A percentile compares a stretch with the other conserved stretches of the same genome.
These are phyloP conservation scores for Ottelia alismoides DNA, from an alignment of 106 monocot species.

Conservation along the genomic window DNA sequence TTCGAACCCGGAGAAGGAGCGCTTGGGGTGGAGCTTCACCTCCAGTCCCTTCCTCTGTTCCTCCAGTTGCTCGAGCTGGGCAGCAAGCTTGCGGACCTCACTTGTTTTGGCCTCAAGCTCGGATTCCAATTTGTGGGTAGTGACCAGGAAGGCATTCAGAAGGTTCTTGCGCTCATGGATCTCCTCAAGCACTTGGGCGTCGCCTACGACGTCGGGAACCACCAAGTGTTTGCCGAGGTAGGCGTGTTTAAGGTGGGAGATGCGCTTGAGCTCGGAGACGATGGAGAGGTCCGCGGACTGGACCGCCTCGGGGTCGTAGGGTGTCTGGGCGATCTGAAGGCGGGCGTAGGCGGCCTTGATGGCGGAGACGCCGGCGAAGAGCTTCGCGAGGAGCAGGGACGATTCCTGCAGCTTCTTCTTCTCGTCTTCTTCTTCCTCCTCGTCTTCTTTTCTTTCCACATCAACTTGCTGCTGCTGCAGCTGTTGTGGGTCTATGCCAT, in stretches of 20 bases:
- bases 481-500: too few relatives aligned
- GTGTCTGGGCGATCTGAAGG: slow-evolving; percentile 67
- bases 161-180: slow-evolving; percentile 61
- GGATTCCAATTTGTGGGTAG: slow-evolving; percentile 35
- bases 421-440: slow-evolving; percentile 14
- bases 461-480: too few relatives aligned
- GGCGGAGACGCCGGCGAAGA: slow-evolving; percentile 59
- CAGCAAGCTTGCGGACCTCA: slow-evolving; percentile 19
- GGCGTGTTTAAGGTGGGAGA: slow-evolving; percentile 39
- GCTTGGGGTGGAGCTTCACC: slow-evolving; percentile 22
- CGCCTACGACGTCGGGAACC: neutral
- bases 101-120: slow-evolving; percentile 32
- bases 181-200: slow-evolving; percentile 23
- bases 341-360: slow-evolving; percentile 79
- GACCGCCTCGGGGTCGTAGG: slow-evolving; percentile 54
- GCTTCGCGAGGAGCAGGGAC: slow-evolving; percentile 22
- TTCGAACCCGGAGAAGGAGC: slow-evolving; percentile 28
- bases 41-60: slow-evolving; percentile 19
- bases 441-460: too few relatives aligned
- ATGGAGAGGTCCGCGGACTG: slow-evolving; percentile 48
- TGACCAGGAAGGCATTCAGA: slow-evolving; percentile 62
- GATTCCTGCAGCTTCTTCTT: neutral
- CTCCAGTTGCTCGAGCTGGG: slow-evolving; percentile 24
- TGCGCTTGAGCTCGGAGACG: slow-evolving; percentile 43
- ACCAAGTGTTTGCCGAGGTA: slow-evolving; percentile 28